Evolutionary conservation across 202 grass and related monocot genomes (phyloP), one percentile per base, ranked within the genome.

Genomic region (Dendrocalamus latiflorus): DNA sequence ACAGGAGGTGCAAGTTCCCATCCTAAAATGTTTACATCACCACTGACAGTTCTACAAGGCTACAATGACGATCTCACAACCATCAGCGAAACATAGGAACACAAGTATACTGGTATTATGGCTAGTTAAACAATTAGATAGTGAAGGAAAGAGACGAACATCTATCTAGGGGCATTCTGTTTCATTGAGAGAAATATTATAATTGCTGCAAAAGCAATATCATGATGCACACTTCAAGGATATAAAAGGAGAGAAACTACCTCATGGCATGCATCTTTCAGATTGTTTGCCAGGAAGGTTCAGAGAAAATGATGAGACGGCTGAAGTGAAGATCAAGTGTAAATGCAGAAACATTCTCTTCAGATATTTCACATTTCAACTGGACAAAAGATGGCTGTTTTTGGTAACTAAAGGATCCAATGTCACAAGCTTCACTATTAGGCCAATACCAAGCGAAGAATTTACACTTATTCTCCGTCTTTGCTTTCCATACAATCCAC

Each of bases 281-380:
- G 15, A 72, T 36, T 68, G 33, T 60, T 72, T 17, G 12, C 17
- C 37, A 65, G 38, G 22, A 56, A 26, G 13, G 14, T 73, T 6
- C 37, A 81, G 6, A 43, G 17, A 77, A 7, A 44, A 82, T 60
- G 22, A 77, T 59, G 12, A 30, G 37, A 37, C 65, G 33, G 30
- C 60, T 66, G 16, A 38, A 77, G 38, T 14, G 30, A 81, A 67
- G 78, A 58, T 68, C 24, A 50, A 11, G 47, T 78, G 65, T 4
- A 60, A 59, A 58, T 34, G 25, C 21, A 76, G 12, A 5, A 18
- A 73, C n/a, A 48, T 9, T 65, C 9, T 68, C 28, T 64, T 70
- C 41, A 69, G 50, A 69, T 79, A 61, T 20, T 77, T 55, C 42
- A 83, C 50, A 83, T 68, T 62, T 17, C 65, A 18, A 70, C 0